phyloP scores from a whole-genome alignment of 2,329 filamentous ascomycete species.

The Trichothecium roseum region DNA sequence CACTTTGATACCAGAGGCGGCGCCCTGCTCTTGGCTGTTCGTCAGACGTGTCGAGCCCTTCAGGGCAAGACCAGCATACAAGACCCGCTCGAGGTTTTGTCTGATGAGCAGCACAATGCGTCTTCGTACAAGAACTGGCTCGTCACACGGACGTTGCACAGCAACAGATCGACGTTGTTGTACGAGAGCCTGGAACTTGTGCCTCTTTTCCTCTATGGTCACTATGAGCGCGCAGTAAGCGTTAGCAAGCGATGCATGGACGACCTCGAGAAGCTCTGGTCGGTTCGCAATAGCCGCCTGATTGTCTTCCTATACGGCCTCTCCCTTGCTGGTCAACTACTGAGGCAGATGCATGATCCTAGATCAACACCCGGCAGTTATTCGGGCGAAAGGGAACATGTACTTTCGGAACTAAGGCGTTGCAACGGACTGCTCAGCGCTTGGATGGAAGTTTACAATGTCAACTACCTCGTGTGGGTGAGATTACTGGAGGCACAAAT shows the following conservation, averaged over 20 bases:
- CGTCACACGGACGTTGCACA: conserved; percentile 40
- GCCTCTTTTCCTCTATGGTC: conserved; percentile 52
- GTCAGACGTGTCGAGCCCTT: conserved; percentile 58
- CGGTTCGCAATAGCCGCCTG: conserved; percentile 45
- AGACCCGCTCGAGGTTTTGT: conserved; percentile 47
- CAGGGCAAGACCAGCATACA: conserved; percentile 59
- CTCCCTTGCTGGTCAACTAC: conserved; percentile 40
- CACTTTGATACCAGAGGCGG: conserved; percentile 61
- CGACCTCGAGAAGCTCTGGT: conserved; percentile 43
- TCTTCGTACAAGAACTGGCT: conserved; percentile 49
- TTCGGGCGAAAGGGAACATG: conserved; percentile 30
- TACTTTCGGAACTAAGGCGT: conserved; percentile 40
- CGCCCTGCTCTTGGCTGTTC: conserved; percentile 52
- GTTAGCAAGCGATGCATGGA: conserved; percentile 41
- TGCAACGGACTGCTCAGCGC: conserved; percentile 52
- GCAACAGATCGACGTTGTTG: conserved; percentile 52
- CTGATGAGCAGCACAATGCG: conserved; percentile 56
- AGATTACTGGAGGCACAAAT: conserved; percentile 59
- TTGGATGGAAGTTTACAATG: conserved; percentile 52
- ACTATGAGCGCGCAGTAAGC: conserved; percentile 49
- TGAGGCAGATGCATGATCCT: conserved; percentile 39
- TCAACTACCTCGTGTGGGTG: conserved; percentile 65
- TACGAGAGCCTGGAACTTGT: conserved; percentile 59
- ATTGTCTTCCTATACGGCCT: conserved; percentile 52
- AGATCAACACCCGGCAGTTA: conserved; percentile 30